Conservation (phyloP, 2,329 filamentous ascomycete genomes). For the Colletotrichum acutatum region DNA sequence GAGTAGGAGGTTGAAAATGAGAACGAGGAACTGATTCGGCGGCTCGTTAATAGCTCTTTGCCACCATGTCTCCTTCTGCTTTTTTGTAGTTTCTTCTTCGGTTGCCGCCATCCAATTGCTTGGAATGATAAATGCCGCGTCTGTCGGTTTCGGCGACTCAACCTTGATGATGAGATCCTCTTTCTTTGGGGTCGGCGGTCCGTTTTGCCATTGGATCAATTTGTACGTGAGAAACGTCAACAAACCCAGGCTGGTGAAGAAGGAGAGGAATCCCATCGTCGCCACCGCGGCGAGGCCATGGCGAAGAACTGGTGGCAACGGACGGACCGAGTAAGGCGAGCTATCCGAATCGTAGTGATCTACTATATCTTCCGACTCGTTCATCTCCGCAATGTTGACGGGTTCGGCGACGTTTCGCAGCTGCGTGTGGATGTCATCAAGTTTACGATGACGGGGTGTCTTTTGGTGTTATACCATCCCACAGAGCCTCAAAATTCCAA, state of each 20-base stretch:
- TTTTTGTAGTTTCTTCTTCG: slow-evolving; percentile 21
- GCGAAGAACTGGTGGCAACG: slow-evolving; percentile 47
- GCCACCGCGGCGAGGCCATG: slow-evolving; percentile 51
- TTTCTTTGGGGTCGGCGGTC: slow-evolving; percentile 30
- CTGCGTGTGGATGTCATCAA: slow-evolving; percentile 14
- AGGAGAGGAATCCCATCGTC: slow-evolving; percentile 49
- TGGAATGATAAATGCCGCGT: slow-evolving; percentile 40
- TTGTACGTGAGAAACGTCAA: slow-evolving; percentile 49
- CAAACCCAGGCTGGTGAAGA: slow-evolving; percentile 46
- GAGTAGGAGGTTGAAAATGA: slow-evolving; percentile 76
- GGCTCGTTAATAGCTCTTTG: slow-evolving; percentile 46
- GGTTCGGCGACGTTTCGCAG: slow-evolving; percentile 17
- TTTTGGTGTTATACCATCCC: slow-evolving; percentile 5
- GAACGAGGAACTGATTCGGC: slow-evolving; percentile 74
- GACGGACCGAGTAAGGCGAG: slow-evolving; percentile 44
- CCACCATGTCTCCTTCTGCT: slow-evolving; percentile 28
- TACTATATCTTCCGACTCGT: slow-evolving; percentile 12
- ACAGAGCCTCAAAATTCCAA: no score
- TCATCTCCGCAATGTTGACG: slow-evolving; percentile 35
- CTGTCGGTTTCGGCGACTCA: slow-evolving; percentile 36
- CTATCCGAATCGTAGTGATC: slow-evolving; percentile 42
- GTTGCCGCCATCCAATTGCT: slow-evolving; percentile 39
- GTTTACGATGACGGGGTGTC: not conserved
- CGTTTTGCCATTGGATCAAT: slow-evolving; percentile 47
- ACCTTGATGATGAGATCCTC: slow-evolving; percentile 6